Evolutionary conservation across 208 protist species (phyloP).

Genomic region (Trypanosoma brucei): DNA sequence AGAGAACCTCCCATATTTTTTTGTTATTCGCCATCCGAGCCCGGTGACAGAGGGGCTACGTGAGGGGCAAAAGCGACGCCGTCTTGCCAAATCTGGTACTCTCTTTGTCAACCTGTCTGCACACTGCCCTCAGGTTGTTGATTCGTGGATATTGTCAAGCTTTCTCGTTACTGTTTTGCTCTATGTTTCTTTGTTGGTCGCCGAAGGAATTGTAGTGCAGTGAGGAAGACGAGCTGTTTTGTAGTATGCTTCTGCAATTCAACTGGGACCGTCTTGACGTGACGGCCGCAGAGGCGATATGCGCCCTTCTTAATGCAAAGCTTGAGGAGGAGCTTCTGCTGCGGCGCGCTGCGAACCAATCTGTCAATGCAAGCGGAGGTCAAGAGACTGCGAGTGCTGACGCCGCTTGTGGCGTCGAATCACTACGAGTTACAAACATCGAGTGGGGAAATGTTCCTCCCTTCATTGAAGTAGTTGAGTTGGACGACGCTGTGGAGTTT

Average conservation of each 20-base stretch:
- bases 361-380: background rate
- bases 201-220: background rate
- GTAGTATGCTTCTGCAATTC: constrained; percentile 32
- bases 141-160: too few species aligned
- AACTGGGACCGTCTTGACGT: constrained; percentile 74
- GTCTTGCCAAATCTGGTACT: too few species aligned
- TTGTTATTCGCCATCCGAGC: too few species aligned
- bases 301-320: constrained; percentile 52
- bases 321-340: constrained; percentile 22
- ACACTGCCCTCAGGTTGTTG: too few species aligned
- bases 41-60: too few species aligned
- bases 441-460: constrained; percentile 72
- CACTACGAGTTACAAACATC: constrained; percentile 42
- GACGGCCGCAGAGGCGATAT: constrained; percentile 59
- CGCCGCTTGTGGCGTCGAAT: constrained; percentile 23
- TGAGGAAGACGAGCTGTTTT: background rate
- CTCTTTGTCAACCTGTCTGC: too few species aligned
- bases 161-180: too few species aligned
- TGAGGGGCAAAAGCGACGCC: too few species aligned
- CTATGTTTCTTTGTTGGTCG: too few species aligned
- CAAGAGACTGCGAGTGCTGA: background rate
- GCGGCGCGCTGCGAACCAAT: background rate
- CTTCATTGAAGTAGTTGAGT: constrained; percentile 59
- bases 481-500: constrained; percentile 52
- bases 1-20: too few species aligned